These are phyloP conservation scores for Deinandra increscens DNA, from an alignment of 129 eudicot species.

Conservation along the genomic window DNA sequence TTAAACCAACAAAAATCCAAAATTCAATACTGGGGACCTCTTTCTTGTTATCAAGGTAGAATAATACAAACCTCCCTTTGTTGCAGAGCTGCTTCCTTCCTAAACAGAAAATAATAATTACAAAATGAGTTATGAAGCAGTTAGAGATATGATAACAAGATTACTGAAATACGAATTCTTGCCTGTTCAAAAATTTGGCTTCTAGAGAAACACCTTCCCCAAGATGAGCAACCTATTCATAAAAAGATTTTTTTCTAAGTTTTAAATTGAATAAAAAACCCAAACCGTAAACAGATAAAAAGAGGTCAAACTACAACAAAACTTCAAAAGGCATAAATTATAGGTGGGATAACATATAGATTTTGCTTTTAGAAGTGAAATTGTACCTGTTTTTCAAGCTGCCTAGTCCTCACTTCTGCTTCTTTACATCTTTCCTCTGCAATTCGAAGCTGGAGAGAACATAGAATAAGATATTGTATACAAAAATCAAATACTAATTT, in stretches of 20 bases:
- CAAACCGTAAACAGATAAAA: slow-evolving; percentile 7
- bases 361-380: slow-evolving; percentile 6
- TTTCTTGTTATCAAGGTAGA: neutral
- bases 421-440: slow-evolving; percentile 72
- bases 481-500: slow-evolving; percentile 4
- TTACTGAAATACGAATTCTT: slow-evolving; percentile 33
- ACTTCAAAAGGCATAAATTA: slow-evolving; percentile 15
- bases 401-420: slow-evolving; percentile 78
- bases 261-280: slow-evolving; percentile 13
- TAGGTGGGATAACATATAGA: slow-evolving; percentile 1
- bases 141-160: neutral
- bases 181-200: slow-evolving; percentile 91
- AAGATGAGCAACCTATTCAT: slow-evolving; percentile 64
- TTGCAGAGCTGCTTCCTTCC: slow-evolving; percentile 83
- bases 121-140: slow-evolving; percentile 7
- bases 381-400: slow-evolving; percentile 80
- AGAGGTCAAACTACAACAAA: slow-evolving; percentile 10
- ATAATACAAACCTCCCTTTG: slow-evolving; percentile 74
- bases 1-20: neutral
- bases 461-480: slow-evolving; percentile 9
- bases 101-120: slow-evolving; percentile 23
- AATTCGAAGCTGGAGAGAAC: slow-evolving; percentile 59
- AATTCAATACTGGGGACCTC: neutral
- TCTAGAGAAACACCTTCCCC: slow-evolving; percentile 95
- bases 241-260: slow-evolving; percentile 13